These are phyloP conservation scores for Phytophthora megakarya DNA, from an alignment of 352 stramenopile species.

Conservation along the genomic window DNA sequence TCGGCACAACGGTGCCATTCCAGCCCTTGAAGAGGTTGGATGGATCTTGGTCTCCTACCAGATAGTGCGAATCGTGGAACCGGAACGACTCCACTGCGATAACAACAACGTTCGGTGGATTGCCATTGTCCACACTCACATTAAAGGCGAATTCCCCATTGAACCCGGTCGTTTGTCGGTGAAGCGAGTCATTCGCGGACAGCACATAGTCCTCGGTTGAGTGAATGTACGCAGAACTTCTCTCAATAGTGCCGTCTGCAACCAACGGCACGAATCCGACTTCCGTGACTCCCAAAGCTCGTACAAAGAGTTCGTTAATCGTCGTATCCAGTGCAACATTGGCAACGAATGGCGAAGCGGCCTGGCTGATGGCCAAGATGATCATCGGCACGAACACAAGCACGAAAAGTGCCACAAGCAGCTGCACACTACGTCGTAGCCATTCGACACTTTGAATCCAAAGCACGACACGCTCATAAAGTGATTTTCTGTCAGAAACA, in stretches of 20 bases:
- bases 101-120: slow-evolving; percentile 58
- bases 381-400: slow-evolving; percentile 21
- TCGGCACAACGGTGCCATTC: slow-evolving; percentile 44
- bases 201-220: slow-evolving; percentile 36
- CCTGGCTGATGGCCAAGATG: slow-evolving; percentile 24
- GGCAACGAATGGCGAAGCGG: slow-evolving; percentile 26
- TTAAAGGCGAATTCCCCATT: slow-evolving; percentile 48
- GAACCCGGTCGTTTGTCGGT: slow-evolving; percentile 45
- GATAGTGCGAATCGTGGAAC: slow-evolving; percentile 55
- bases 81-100: slow-evolving; percentile 62
- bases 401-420: slow-evolving; percentile 16
- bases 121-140: slow-evolving; percentile 33
- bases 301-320: slow-evolving; percentile 45
- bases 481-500: background rate
- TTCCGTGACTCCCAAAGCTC: slow-evolving; percentile 21
- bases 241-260: slow-evolving; percentile 28
- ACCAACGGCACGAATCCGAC: slow-evolving; percentile 29
- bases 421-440: slow-evolving; percentile 7
- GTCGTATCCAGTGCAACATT: slow-evolving; percentile 48
- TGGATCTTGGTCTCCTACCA: slow-evolving; percentile 44
- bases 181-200: slow-evolving; percentile 47
- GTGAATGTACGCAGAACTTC: slow-evolving; percentile 31
- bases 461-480: background rate
- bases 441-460: slow-evolving; percentile 21
- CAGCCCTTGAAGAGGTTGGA: slow-evolving; percentile 42